Evolutionary conservation across 352 stramenopile genomes (phyloP).

Genomic region (Phytopythium ostracodes): DNA sequence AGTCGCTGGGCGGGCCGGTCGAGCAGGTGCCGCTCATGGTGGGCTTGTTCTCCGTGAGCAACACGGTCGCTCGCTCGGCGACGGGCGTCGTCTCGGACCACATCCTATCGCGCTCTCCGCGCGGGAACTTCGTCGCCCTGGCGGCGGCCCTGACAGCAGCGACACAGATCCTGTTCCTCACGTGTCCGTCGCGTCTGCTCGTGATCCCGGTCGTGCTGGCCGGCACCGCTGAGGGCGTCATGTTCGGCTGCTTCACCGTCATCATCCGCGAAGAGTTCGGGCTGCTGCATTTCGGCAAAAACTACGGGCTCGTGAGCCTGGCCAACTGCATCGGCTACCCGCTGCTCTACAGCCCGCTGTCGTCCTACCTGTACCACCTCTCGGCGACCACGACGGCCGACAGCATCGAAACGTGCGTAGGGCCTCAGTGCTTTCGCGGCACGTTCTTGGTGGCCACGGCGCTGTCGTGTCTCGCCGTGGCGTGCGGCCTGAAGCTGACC

Average conservation of each 20-base stretch:
- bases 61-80: conserved; percentile 53
- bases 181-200: conserved; percentile 34
- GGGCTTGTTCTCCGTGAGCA: conserved; percentile 70
- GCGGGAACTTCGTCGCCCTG: conserved; percentile 46
- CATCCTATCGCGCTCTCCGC: conserved; percentile 36
- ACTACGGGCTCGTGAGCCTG: conserved; percentile 77
- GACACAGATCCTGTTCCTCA: conserved; percentile 55
- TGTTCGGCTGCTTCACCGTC: conserved; percentile 80
- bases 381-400: conserved; percentile 14
- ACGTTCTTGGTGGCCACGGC: conserved; percentile 59
- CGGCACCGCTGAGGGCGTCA: conserved; percentile 67
- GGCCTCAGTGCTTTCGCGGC: conserved; percentile 49
- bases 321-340: conserved; percentile 83
- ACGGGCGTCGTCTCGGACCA: conserved; percentile 65
- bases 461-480: conserved; percentile 49
- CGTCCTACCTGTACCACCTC: conserved; percentile 67
- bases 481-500: conserved; percentile 43
- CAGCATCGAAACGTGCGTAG: conserved; percentile 55
- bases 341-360: conserved; percentile 70
- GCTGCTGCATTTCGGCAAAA: conserved; percentile 76
- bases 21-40: conserved; percentile 76
- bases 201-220: conserved; percentile 54
- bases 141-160: conserved; percentile 45
- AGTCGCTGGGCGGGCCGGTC: conserved; percentile 53
- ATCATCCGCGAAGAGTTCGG: conserved; percentile 81